Evolutionary conservation across 169 alveolate genomes (phyloP), one percentile per base, ranked within the genome.

Genomic region (Theileria annulata): DNA sequence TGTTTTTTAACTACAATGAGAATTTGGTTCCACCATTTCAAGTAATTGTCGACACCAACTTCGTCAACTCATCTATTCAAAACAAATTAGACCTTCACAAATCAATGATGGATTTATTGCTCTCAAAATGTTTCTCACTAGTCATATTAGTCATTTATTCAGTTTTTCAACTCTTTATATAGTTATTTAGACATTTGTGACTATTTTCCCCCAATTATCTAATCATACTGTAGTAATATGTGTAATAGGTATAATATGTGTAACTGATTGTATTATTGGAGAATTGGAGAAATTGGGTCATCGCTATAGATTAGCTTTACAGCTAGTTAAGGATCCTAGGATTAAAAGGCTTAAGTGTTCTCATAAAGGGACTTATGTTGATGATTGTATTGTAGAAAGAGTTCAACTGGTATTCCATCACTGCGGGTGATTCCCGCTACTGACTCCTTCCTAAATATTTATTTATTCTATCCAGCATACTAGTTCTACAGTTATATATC

Each of bases 351-450:
- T 97, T 35, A 92, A 95, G 30, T 98, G 99, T 77, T 87, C 94
- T 30, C 99, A 98, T 86, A 94, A 93, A 63, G 99, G 99, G 12
- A 97, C 99, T 3, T 98, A 98, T 88, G 99, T 99, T 17, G 99
- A 98, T 86, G 99, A 98, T 89, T 98, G 99, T 88, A 84, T 98
- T 25, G 99, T 97, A 51, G 96, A 96, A 80, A 93, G 99, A 79
- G 98, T 97, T 47, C 95, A 80, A 6, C 67, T 79, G 74, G 88
- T 82, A 37, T n/a, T n/a, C n/a, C 30, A 85, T 77, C 5, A 0
- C 93, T n/a, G 88, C 70, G 77, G 76, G 72, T 71, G 47, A 3
- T 35, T 8, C 47, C 47, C 47, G 8, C 47, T 35, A 58, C 66
- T 76, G 60, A 30, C 33, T 21, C 74, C 68, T 48, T 63, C 27